Evolutionary conservation across 140 eudicot genomes (phyloP).

Genomic region (Senecio squalidus): DNA sequence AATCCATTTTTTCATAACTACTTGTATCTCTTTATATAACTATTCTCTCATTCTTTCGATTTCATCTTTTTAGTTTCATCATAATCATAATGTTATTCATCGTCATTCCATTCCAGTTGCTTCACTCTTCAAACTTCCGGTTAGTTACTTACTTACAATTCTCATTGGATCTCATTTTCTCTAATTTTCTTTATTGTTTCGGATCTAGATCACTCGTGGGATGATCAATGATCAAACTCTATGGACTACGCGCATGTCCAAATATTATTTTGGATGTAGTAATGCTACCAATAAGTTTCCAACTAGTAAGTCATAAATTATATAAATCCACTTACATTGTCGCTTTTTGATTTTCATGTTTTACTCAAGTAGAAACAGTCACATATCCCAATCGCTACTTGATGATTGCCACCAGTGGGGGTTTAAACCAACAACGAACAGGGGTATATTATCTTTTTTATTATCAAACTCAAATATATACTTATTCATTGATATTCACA

Average conservation of each 20-base stretch:
- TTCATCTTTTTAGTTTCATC: conserved; percentile 14
- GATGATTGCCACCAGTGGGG: conserved; percentile 84
- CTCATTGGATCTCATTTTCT: conserved; percentile 48
- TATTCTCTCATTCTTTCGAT: background rate
- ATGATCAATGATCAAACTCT: conserved; percentile 39
- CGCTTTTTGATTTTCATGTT: background rate
- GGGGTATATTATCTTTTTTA: conserved; percentile 46
- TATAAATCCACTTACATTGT: background rate
- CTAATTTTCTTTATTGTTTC: no score
- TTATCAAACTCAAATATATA: background rate
- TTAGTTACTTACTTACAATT: conserved; percentile 31
- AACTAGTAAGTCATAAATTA: conserved; percentile 45
- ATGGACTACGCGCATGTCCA: conserved; percentile 57
- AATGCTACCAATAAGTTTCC: conserved; percentile 67
- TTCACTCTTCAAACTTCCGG: conserved; percentile 57
- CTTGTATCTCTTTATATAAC: background rate
- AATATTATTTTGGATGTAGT: conserved; percentile 72
- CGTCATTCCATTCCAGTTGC: conserved; percentile 24
- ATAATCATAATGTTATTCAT: conserved; percentile 16
- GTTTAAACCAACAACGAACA: conserved; percentile 92
- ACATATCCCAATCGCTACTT: conserved; percentile 61
- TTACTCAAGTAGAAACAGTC: conserved; percentile 55
- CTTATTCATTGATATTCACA: background rate
- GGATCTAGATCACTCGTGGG: conserved; percentile 60
- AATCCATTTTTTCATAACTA: background rate